Percentiles rank a stretch among this genome's conserved stretches.
Conservation (phyloP, 805 yeast species). For the Cyberlindnera nakhonratchasimensis region DNA sequence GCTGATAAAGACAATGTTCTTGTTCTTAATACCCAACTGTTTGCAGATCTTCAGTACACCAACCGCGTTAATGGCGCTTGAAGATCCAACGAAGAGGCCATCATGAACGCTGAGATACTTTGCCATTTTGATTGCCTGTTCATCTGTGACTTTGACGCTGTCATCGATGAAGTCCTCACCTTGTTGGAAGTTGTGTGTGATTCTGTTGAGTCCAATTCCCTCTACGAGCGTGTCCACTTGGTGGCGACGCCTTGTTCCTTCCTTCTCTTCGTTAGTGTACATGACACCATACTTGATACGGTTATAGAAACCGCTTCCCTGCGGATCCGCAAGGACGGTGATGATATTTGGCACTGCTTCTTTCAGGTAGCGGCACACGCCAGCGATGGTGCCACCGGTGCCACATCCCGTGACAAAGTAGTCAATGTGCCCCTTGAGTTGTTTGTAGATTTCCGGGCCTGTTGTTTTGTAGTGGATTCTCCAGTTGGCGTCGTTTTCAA, state of each 20-base stretch:
- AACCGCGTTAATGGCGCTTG: conserved; percentile 91
- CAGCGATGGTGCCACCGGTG: conserved; percentile 96
- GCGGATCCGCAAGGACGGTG: conserved; percentile 84
- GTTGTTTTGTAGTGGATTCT: conserved; percentile 74
- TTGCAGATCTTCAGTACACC: conserved; percentile 70
- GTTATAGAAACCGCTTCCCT: conserved; percentile 89
- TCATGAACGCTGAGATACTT: conserved; percentile 74
- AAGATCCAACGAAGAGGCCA: conserved; percentile 88
- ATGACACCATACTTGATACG: conserved; percentile 86
- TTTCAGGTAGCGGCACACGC: conserved; percentile 75
- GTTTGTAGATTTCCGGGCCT: conserved; percentile 89
- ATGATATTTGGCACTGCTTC: conserved; percentile 38
- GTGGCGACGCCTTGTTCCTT: conserved; percentile 91
- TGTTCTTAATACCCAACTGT: conserved; percentile 43
- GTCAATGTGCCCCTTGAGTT: conserved; percentile 62
- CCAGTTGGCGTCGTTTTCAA: conserved; percentile 93
- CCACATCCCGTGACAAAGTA: conserved; percentile 90
- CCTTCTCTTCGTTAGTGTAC: conserved; percentile 86
- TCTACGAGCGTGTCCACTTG: conserved; percentile 95
- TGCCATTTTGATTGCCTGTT: conserved; percentile 86
- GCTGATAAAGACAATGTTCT: conserved; percentile 76
- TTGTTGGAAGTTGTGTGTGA: conserved; percentile 73
- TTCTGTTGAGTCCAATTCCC: conserved; percentile 87
- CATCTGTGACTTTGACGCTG: conserved; percentile 75
- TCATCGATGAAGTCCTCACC: conserved; percentile 75